Conservation (phyloP, 2,329 filamentous ascomycete genomes). For the Alternaria sp. region DNA sequence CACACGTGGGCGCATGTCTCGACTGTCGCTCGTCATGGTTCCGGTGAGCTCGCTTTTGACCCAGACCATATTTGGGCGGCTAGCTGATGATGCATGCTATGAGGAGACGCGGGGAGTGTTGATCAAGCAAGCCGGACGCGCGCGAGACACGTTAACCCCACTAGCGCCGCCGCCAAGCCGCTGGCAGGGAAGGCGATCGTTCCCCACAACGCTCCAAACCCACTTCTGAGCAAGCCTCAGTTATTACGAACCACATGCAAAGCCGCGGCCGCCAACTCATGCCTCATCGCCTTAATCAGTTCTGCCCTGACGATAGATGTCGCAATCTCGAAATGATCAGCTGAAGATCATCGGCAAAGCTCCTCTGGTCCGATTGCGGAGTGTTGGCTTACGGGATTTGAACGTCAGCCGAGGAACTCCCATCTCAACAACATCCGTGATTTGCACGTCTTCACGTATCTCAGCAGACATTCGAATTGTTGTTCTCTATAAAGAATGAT, state of each 20-base stretch:
- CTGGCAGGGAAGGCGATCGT: conserved; percentile 4
- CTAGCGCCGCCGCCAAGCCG: neutral
- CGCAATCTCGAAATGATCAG: neutral
- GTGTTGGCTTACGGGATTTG: neutral
- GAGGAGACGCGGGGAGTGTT: conserved; percentile 1
- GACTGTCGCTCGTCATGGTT: conserved; percentile 18
- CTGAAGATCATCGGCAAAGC: neutral
- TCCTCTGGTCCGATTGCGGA: neutral
- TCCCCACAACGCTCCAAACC: neutral
- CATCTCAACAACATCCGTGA: neutral
- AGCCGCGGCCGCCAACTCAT: neutral
- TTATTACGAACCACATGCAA: neutral
- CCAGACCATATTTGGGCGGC: conserved; percentile 3
- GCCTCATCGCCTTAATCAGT: neutral
- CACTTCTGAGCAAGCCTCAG: neutral
- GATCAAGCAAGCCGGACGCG: neutral
- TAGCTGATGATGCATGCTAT: conserved; percentile 13
- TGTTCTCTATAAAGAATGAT: neutral
- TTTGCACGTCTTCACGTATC: neutral
- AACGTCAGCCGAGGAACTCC: neutral
- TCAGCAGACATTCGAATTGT: neutral
- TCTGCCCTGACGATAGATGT: neutral
- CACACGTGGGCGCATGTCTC: conserved; percentile 32
- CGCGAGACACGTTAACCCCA: neutral
- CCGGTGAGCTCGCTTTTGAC: conserved; percentile 7